Evolutionary conservation across 1,139 yeast species (phyloP), one percentile per base, ranked within the genome.

Genomic region (Suhomyces bribrorum): DNA sequence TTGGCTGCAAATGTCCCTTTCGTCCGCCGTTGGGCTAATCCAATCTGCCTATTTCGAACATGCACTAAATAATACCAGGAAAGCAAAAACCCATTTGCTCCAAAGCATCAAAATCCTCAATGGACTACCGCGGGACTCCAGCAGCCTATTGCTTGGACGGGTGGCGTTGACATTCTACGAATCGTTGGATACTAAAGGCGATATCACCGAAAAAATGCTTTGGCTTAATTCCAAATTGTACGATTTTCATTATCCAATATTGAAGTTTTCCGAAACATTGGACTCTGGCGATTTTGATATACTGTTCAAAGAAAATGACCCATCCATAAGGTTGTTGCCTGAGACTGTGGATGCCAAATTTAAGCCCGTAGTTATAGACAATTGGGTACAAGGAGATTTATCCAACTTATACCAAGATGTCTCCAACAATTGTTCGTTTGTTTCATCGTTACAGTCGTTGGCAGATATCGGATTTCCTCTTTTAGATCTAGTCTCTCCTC

Each of bases 371-470:
- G 49, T 14, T 2, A 29, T 38, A 14, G 40, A 29, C 27, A 53
- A 53, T 29, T 58, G 64, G 67, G 18, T 47, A 15, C 37, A 50
- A 5, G 14, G 31, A 2, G 61, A 56, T 17, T 47, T 59, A 41
- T 38, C 38, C 29, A 63, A 52, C 5, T 56, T 73, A 14, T 67
- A 71, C 52, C 87, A 81, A 51, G 86, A 81, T 47, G 54, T 73
- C 2, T 60, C 84, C 14, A 72, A 78, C n/a, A 83, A 86, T 54
- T 87, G 96, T 57, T 84, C 95, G 0, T 77, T 86, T 48, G 87
- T 86, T 2, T 82, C 88, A 3, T 73, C 88, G 0, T 55, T 84
- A 26, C 62, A 83, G 20, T 72, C 82, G 1, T 57, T 74, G 1
- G 53, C 62, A 3, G 54, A 53, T 31, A 8, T 32, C 2, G 34